A percentile compares a stretch with the other conserved stretches of the same genome.
These are phyloP conservation scores for Trichopus zeylanicus DNA, from an alignment of 116 monocot genomes.

Conservation along the genomic window DNA sequence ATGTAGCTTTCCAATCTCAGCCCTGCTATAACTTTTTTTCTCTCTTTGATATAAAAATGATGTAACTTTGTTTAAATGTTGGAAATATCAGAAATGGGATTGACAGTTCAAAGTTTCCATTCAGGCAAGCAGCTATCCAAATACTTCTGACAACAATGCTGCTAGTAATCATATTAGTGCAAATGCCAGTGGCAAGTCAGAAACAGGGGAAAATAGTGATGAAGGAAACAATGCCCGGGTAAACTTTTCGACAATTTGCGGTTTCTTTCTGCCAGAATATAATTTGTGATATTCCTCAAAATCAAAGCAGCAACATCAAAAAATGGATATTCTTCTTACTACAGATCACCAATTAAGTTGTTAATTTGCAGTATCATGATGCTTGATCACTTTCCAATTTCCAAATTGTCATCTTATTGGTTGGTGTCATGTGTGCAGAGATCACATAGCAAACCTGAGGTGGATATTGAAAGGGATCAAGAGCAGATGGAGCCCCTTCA, in stretches of 20 bases:
- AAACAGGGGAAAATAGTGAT: constrained; percentile 28
- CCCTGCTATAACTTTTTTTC: background rate
- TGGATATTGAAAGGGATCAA: constrained; percentile 20
- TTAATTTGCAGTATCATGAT: background rate
- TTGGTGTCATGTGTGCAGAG: background rate
- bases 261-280: background rate
- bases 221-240: constrained; percentile 75
- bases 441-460: constrained; percentile 39
- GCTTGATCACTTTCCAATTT: background rate
- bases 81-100: constrained; percentile 16
- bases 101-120: constrained; percentile 12
- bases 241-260: constrained; percentile 12
- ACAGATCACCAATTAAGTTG: too few species aligned
- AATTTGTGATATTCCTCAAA: background rate
- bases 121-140: constrained; percentile 6
- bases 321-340: background rate
- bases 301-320: too few species aligned
- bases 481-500: constrained; percentile 16
- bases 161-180: constrained; percentile 53
- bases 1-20: constrained; percentile 6
- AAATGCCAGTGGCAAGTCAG: constrained; percentile 29
- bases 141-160: constrained; percentile 17
- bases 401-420: background rate
- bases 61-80: background rate
- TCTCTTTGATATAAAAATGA: background rate